phyloP scores from a whole-genome alignment of 257 asterid species.

The Agastache rugosa region DNA sequence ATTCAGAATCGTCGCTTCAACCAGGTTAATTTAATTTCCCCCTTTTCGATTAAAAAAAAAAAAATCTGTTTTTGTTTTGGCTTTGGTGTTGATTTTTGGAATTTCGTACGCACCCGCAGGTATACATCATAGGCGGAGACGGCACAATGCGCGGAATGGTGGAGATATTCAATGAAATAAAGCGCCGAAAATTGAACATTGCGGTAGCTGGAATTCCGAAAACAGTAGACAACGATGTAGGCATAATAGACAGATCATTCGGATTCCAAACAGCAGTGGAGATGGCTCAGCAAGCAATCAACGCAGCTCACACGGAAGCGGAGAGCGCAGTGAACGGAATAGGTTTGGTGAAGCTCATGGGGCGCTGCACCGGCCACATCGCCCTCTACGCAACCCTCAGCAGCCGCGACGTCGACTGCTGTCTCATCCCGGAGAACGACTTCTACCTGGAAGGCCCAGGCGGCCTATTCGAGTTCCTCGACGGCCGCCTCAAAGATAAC shows the following conservation, averaged over 20 bases:
- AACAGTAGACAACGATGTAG: constrained; percentile 83
- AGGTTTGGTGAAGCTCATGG: constrained; percentile 89
- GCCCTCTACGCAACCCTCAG: constrained; percentile 77
- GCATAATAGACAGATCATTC: constrained; percentile 76
- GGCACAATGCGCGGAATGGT: constrained; percentile 87
- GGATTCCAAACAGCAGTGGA: constrained; percentile 90
- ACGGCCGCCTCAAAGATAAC: constrained; percentile 40
- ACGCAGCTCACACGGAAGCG: constrained; percentile 76
- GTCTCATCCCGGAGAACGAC: constrained; percentile 73
- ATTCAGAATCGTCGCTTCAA: constrained; percentile 67
- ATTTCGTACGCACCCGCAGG: constrained; percentile 38
- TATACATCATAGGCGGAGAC: constrained; percentile 84
- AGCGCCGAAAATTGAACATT: constrained; percentile 49
- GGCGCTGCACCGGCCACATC: constrained; percentile 88
- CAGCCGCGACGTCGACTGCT: constrained; percentile 83
- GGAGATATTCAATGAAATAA: constrained; percentile 62
- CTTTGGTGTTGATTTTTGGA: background rate
- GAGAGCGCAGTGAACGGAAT: constrained; percentile 81
- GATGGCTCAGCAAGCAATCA: constrained; percentile 91
- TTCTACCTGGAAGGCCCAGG: constrained; percentile 75
- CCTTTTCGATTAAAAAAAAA: no score
- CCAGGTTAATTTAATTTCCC: constrained; percentile 51
- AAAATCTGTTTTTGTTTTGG: background rate
- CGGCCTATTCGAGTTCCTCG: constrained; percentile 71
- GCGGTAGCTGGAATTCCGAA: constrained; percentile 79